These are phyloP conservation scores for Leptographium radiaticola DNA, from an alignment of 2,329 filamentous ascomycete species.

Conservation along the genomic window DNA sequence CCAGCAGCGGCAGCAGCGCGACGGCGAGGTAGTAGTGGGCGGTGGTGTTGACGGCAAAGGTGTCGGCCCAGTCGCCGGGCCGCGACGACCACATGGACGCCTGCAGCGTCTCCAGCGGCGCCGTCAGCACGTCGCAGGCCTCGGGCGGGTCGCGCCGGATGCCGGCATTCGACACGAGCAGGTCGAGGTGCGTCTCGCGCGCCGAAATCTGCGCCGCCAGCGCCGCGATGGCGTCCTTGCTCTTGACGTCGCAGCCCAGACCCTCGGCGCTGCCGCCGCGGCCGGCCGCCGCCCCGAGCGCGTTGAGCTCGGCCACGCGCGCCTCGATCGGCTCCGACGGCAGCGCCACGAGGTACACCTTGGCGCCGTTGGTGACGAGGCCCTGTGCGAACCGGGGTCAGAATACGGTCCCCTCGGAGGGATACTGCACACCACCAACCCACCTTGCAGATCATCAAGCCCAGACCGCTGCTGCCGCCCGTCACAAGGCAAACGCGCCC, in stretches of 20 bases:
- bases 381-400: slow-evolving; percentile 17
- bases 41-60: slow-evolving; percentile 65
- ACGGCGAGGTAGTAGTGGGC: slow-evolving; percentile 53
- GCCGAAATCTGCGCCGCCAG: slow-evolving; percentile 44
- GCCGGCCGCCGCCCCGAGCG: slow-evolving; percentile 28
- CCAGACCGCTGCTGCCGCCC: slow-evolving; percentile 20
- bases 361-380: slow-evolving; percentile 48
- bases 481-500: slow-evolving; percentile 21
- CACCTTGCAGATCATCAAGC: slow-evolving; percentile 17
- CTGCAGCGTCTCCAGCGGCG: slow-evolving; percentile 9
- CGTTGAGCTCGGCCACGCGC: slow-evolving; percentile 44
- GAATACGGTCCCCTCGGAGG: background rate
- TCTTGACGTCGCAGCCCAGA: slow-evolving; percentile 43
- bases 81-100: slow-evolving; percentile 50
- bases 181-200: slow-evolving; percentile 37
- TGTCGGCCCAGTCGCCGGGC: slow-evolving; percentile 43
- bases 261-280: slow-evolving; percentile 20
- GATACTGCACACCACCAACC: slow-evolving; percentile 1
- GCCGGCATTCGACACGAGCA: slow-evolving; percentile 9
- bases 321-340: slow-evolving; percentile 49
- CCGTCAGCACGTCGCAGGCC: slow-evolving; percentile 7
- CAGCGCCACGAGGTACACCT: slow-evolving; percentile 58
- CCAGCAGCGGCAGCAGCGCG: slow-evolving; percentile 48
- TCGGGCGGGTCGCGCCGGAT: slow-evolving; percentile 7
- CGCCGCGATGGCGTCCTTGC: slow-evolving; percentile 42